Evolutionary conservation across 1,284 basidiomycete species (phyloP), one percentile per base, ranked within the genome.

Genomic region (Testicularia cyperi): DNA sequence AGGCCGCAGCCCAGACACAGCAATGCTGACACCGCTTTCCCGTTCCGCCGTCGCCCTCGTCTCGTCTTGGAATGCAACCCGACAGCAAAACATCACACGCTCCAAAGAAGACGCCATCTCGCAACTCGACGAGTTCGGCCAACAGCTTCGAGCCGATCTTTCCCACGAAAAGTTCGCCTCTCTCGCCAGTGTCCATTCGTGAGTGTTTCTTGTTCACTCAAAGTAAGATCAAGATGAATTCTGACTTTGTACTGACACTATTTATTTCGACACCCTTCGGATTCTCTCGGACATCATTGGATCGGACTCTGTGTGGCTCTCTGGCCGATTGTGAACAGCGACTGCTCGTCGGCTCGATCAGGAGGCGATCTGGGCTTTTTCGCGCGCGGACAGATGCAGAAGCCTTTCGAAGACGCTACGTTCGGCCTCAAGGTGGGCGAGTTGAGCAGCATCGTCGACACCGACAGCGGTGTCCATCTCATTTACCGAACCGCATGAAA

Each of bases 401-500:
- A 90, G 78, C 86, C 90, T 18, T 99, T 99, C 74, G 92, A 97
- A 80, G 90, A 95, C 19, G 88, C 88, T 4, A 83, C 92, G 8
- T 96, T 85, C 78, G 83, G 79, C 1, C 82, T 97, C 52, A 77
- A 86, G 44, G 83, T 88, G n/a, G 90, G 88, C 13, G 79, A 90
- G 78, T 85, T 97, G 66, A 92, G 89, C 78, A 86, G 84, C 37
- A 80, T 97, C 40, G 83, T 97, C 74, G 85, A 85, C 70, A 88
- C 92, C 28, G 94, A 97, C 70, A 92, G 89, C 64, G 95, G 95
- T n/a, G 88, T 95, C 12, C 95, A 99, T 78, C 77, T 97, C 63
- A 90, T 99, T 72, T 80, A 94, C 78, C 83, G 94, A 66, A 95
- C 91, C 35, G 91, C 81, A 9, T 95, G 34, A 44, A 6, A 12